Conservation (phyloP, 176 grass and related monocot genomes). For the Coix lacrymajobi region DNA sequence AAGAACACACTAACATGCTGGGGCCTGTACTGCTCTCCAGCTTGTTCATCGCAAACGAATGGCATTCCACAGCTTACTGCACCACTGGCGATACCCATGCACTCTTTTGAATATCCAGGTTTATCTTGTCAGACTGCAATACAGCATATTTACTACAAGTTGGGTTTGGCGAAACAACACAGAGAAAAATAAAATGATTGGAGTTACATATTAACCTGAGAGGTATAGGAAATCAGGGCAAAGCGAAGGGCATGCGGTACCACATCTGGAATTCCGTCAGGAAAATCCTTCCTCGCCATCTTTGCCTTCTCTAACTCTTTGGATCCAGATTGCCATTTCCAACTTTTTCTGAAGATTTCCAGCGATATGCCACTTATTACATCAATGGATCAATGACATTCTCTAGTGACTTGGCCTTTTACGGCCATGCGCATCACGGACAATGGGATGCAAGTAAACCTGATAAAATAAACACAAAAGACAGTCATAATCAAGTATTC, state of each 20-base stretch:
- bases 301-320: conserved; percentile 53
- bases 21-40: conserved; percentile 60
- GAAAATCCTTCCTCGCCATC: conserved; percentile 59
- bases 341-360: conserved; percentile 38
- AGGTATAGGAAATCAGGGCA: conserved; percentile 59
- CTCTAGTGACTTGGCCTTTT: conserved; percentile 51
- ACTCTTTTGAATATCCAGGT: conserved; percentile 66
- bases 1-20: conserved; percentile 37
- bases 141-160: background rate
- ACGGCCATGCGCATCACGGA: conserved; percentile 1
- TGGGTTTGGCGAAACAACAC: background rate
- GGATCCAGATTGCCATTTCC: conserved; percentile 59
- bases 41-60: conserved; percentile 63
- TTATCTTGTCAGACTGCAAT: conserved; percentile 74
- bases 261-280: conserved; percentile 74
- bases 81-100: conserved; percentile 61
- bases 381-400: conserved; percentile 66
- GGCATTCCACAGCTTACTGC: conserved; percentile 78
- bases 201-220: conserved; percentile 33
- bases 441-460: too few species aligned
- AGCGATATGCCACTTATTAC: conserved; percentile 66
- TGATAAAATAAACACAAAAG: too few species aligned
- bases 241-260: conserved; percentile 70
- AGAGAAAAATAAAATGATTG: background rate
- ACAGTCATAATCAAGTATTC: too few species aligned